These are phyloP conservation scores for Penium margaritaceum DNA, from an alignment of 139 green algal genomes.

Conservation along the genomic window DNA sequence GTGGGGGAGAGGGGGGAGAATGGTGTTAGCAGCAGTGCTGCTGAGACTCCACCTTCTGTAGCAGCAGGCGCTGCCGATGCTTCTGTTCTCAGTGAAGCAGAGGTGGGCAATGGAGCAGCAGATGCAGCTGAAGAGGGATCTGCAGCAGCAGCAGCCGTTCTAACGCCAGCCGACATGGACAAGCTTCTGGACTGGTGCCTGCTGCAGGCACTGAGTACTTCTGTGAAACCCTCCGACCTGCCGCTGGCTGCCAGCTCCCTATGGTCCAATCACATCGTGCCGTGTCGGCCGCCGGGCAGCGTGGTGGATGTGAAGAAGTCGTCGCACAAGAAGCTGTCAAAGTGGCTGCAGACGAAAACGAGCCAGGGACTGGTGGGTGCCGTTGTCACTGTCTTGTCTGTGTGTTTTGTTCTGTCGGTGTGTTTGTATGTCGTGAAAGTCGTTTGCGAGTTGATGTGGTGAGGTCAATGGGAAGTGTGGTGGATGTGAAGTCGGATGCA, in stretches of 20 bases:
- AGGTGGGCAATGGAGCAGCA: background rate
- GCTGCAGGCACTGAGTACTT: conserved; percentile 31
- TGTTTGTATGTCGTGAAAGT: too few relatives aligned
- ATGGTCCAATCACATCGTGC: conserved; percentile 43
- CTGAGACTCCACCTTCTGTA: background rate
- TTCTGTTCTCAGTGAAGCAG: background rate
- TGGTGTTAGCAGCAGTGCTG: background rate
- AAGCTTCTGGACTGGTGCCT: conserved; percentile 33
- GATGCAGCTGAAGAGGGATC: background rate
- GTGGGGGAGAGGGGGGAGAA: too few relatives aligned
- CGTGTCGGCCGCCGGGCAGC: conserved; percentile 23
- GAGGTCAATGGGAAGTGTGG: too few relatives aligned
- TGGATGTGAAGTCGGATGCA: too few relatives aligned
- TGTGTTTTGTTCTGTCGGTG: too few relatives aligned
- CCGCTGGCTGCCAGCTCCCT: conserved; percentile 29
- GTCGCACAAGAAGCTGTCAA: conserved; percentile 46
- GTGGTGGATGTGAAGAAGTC: conserved; percentile 47
- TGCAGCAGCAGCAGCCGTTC: background rate
- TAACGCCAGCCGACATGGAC: conserved; percentile 35
- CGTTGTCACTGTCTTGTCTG: too few relatives aligned
- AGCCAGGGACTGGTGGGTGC: conserved; percentile 29
- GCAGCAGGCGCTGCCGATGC: too few relatives aligned
- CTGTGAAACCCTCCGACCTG: conserved; percentile 41
- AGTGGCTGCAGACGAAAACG: conserved; percentile 37
- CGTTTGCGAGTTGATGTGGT: too few relatives aligned